phyloP scores from a whole-genome alignment of 2,329 filamentous ascomycete genomes.

The Colletotrichum coccodes region DNA sequence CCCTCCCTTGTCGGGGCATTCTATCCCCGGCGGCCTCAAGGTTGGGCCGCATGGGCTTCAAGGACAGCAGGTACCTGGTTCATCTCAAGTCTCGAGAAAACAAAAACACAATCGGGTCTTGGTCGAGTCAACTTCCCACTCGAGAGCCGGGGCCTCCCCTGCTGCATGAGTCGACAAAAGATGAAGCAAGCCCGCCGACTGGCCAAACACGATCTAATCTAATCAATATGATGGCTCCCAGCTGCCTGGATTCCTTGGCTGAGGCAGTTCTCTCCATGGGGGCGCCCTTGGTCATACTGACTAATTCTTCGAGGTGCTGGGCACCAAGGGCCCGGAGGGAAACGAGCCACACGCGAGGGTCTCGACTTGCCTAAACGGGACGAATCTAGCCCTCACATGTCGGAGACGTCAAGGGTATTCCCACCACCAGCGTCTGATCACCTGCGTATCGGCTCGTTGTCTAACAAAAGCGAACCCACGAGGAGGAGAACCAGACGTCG shows the following conservation, averaged over 20 bases:
- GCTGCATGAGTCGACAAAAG: conserved; percentile 7
- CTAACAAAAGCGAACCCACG: background rate
- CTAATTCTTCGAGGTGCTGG: background rate
- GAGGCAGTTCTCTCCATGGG: conserved; percentile 4
- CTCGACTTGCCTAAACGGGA: conserved; percentile 20
- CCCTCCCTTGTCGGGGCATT: conserved; percentile 16
- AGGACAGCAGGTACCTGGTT: conserved; percentile 9
- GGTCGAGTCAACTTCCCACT: conserved; percentile 10
- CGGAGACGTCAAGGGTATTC: background rate
- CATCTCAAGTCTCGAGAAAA: conserved; percentile 12
- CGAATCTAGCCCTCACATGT: background rate
- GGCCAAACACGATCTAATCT: conserved; percentile 25
- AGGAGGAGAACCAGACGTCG: background rate
- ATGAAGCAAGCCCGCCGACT: background rate
- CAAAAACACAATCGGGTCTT: conserved; percentile 7
- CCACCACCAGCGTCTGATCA: conserved; percentile 1
- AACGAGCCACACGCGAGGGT: background rate
- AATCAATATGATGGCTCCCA: conserved; percentile 25
- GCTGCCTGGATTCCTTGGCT: conserved; percentile 14
- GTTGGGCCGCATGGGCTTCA: conserved; percentile 10
- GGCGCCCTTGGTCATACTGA: conserved; percentile 19
- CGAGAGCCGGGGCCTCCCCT: background rate
- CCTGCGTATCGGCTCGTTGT: background rate
- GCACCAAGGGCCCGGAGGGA: background rate
- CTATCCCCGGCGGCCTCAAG: conserved; percentile 17